phyloP scores from a whole-genome alignment of 441 rosid genomes.

The Rhodomyrtus psidioides region DNA sequence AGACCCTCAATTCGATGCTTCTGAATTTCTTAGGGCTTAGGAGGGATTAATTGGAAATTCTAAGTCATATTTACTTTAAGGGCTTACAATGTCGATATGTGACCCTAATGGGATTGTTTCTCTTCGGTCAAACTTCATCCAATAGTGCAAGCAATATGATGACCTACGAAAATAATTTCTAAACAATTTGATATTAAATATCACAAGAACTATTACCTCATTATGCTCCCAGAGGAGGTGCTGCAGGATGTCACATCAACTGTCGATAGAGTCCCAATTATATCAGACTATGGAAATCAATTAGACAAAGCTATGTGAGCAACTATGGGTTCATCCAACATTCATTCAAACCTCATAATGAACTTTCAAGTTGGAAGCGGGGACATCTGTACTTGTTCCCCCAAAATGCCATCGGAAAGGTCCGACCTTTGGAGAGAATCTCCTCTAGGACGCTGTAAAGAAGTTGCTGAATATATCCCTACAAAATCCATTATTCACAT shows the following conservation, averaged over 20 bases:
- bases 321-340: not conserved
- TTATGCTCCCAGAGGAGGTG: not conserved
- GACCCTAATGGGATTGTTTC: not conserved
- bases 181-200: not conserved
- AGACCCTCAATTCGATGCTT: not conserved
- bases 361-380: constrained; percentile 48
- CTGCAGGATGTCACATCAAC: not conserved
- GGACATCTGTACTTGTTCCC: constrained; percentile 38
- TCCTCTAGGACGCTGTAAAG: constrained; percentile 58
- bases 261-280: not conserved
- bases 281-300: not conserved
- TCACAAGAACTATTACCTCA: not conserved
- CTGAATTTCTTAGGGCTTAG: not conserved
- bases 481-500: not conserved
- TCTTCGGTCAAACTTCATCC: not conserved
- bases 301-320: not conserved
- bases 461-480: constrained; percentile 81
- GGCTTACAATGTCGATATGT: not conserved
- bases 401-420: constrained; percentile 37
- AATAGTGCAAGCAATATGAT: not conserved
- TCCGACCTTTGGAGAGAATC: constrained; percentile 43
- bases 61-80: not conserved
- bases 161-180: not conserved
- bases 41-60: not conserved
- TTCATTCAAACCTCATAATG: not conserved